phyloP scores from a whole-genome alignment of 2,329 filamentous ascomycete genomes.

The Calonectria crousiana region DNA sequence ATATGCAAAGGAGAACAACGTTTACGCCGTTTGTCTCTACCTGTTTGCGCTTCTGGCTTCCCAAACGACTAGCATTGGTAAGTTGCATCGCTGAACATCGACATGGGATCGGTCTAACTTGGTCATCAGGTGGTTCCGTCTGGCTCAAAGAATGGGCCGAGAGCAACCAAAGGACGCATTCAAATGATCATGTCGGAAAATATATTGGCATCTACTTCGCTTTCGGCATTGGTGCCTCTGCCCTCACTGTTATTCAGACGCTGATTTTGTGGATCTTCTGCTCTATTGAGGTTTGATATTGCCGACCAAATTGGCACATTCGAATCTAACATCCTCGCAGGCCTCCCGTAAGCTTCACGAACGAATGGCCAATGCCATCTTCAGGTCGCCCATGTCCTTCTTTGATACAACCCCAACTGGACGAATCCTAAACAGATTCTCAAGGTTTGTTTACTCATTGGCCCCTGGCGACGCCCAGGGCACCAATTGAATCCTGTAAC shows the following conservation, averaged over 20 bases:
- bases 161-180: constrained; percentile 73
- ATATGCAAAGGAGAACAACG: constrained; percentile 95
- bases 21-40: constrained; percentile 86
- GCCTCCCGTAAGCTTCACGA: constrained; percentile 97
- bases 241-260: constrained; percentile 90
- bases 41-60: constrained; percentile 80
- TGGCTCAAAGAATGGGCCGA: constrained; percentile 98
- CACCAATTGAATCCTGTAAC: not conserved
- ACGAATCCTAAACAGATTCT: constrained; percentile 97
- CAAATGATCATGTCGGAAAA: constrained; percentile 84
- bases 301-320: constrained; percentile 20
- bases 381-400: constrained; percentile 98
- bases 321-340: constrained; percentile 53
- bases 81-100: constrained; percentile 42
- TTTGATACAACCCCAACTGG: constrained; percentile 97
- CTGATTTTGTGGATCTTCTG: constrained; percentile 99
- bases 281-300: constrained; percentile 84
- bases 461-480: not conserved
- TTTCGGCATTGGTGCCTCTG: constrained; percentile 88
- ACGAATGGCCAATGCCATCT: constrained; percentile 96
- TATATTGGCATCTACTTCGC: constrained; percentile 97
- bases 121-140: constrained; percentile 74
- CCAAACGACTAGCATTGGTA: constrained; percentile 85
- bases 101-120: constrained; percentile 11
- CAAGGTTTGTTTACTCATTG: constrained; percentile 69